Evolutionary conservation across 2,329 filamentous ascomycete genomes (phyloP).

Genomic region (Fusarium lyarnte): DNA sequence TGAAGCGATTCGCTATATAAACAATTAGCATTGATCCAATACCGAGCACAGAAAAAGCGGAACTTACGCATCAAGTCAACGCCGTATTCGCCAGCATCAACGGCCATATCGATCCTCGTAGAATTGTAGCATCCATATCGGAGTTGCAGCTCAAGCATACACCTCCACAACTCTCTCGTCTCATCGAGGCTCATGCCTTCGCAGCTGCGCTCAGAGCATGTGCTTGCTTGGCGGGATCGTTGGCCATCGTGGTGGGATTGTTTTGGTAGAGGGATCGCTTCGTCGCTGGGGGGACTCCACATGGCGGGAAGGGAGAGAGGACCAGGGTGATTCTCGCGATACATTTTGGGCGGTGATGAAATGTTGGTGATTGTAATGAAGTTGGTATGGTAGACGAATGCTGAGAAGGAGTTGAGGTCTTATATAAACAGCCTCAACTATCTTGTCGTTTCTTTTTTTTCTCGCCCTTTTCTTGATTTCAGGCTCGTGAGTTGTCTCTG

Average conservation of each 20-base stretch:
- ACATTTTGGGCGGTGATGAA: constrained; percentile 22
- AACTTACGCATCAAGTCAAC: constrained; percentile 57
- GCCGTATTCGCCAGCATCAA: constrained; percentile 53
- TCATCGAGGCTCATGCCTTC: constrained; percentile 50
- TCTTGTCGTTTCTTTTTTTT: background rate
- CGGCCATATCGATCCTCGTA: constrained; percentile 58
- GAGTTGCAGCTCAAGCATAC: constrained; percentile 60
- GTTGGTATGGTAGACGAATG: background rate
- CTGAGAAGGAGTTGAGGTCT: constrained; percentile 1
- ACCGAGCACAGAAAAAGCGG: rapidly evolving
- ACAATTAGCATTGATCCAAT: background rate
- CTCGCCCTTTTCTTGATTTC: constrained; percentile 8
- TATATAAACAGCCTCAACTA: constrained; percentile 4
- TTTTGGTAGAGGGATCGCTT: constrained; percentile 17
- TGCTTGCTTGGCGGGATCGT: constrained; percentile 41
- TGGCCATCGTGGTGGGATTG: constrained; percentile 16
- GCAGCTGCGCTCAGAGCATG: constrained; percentile 45
- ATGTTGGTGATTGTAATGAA: background rate
- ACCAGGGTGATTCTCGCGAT: constrained; percentile 36
- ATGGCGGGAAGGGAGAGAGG: constrained; percentile 34
- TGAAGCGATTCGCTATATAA: constrained; percentile 51
- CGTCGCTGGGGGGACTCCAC: constrained; percentile 33
- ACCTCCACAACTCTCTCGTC: constrained; percentile 56
- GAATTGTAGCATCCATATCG: constrained; percentile 61
- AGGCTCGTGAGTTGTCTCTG: constrained; percentile 41